These are phyloP conservation scores for Phytophthora nicotianae DNA, from an alignment of 352 stramenopile genomes.

Conservation along the genomic window DNA sequence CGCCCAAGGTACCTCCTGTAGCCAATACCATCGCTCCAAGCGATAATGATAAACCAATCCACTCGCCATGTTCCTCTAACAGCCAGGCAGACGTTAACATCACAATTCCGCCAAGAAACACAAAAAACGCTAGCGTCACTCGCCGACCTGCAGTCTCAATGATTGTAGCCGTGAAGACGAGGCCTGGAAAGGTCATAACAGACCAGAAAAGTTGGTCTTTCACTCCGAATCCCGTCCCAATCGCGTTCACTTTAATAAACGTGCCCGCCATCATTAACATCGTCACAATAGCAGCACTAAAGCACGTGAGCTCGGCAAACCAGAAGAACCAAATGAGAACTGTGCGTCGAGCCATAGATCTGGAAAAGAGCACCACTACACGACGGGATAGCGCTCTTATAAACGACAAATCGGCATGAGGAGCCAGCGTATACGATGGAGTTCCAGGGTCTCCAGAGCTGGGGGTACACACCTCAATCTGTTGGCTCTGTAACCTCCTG, in stretches of 20 bases:
- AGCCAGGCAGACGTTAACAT: constrained; percentile 37
- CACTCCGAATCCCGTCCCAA: constrained; percentile 13
- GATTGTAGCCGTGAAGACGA: constrained; percentile 47
- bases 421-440: constrained; percentile 35
- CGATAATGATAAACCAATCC: constrained; percentile 31
- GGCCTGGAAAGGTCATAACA: constrained; percentile 41
- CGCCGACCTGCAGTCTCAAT: constrained; percentile 45
- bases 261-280: constrained; percentile 36
- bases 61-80: constrained; percentile 24
- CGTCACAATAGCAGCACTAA: constrained; percentile 31
- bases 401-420: constrained; percentile 40
- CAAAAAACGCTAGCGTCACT: constrained; percentile 37
- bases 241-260: constrained; percentile 28
- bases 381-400: constrained; percentile 43
- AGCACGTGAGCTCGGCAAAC: constrained; percentile 29
- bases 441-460: constrained; percentile 29
- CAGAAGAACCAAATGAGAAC: constrained; percentile 55
- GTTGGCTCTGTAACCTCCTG: constrained; percentile 27
- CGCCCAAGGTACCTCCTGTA: constrained; percentile 33
- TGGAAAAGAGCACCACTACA: constrained; percentile 47
- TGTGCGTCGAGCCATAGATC: constrained; percentile 44
- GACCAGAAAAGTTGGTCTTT: constrained; percentile 45
- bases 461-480: constrained; percentile 20
- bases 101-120: constrained; percentile 28
- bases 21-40: constrained; percentile 28